Conservation (phyloP, 1,139 yeast species). For the Magnusiomyces sp. region DNA sequence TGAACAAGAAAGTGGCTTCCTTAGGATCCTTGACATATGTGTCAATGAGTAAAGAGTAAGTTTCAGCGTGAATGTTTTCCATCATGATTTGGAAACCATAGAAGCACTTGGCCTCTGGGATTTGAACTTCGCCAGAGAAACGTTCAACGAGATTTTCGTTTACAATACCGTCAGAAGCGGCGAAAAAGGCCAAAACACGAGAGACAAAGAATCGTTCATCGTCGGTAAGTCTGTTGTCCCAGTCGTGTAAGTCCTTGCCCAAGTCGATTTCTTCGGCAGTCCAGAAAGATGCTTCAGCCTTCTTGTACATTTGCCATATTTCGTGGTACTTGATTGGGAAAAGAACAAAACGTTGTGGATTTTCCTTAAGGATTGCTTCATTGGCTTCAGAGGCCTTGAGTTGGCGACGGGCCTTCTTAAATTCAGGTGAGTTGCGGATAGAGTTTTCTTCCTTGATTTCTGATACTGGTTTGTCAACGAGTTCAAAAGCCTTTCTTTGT, state of each 20-base stretch:
- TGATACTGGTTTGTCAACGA: slow-evolving; percentile 14
- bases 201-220: slow-evolving; percentile 88
- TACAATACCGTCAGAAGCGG: slow-evolving; percentile 96
- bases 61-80: slow-evolving; percentile 98
- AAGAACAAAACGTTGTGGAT: slow-evolving; percentile 81
- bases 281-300: slow-evolving; percentile 99
- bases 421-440: slow-evolving; percentile 10
- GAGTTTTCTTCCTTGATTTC: slow-evolving; percentile 19
- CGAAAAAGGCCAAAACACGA: slow-evolving; percentile 93
- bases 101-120: slow-evolving; percentile 97
- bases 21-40: slow-evolving; percentile 91
- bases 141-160: slow-evolving; percentile 95
- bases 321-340: slow-evolving; percentile 98
- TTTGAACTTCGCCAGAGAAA: slow-evolving; percentile 93
- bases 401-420: slow-evolving; percentile 28
- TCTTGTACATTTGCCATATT: slow-evolving; percentile 98
- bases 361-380: slow-evolving; percentile 83
- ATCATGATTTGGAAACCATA: slow-evolving; percentile 99
- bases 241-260: slow-evolving; percentile 81
- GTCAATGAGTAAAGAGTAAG: slow-evolving; percentile 89
- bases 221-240: slow-evolving; percentile 77
- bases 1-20: slow-evolving; percentile 80
- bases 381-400: slow-evolving; percentile 72
- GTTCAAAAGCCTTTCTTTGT: slow-evolving; percentile 15
- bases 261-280: slow-evolving; percentile 98